Conservation (phyloP, 2,329 filamentous ascomycete species). For the Penicillium oxalicum region DNA sequence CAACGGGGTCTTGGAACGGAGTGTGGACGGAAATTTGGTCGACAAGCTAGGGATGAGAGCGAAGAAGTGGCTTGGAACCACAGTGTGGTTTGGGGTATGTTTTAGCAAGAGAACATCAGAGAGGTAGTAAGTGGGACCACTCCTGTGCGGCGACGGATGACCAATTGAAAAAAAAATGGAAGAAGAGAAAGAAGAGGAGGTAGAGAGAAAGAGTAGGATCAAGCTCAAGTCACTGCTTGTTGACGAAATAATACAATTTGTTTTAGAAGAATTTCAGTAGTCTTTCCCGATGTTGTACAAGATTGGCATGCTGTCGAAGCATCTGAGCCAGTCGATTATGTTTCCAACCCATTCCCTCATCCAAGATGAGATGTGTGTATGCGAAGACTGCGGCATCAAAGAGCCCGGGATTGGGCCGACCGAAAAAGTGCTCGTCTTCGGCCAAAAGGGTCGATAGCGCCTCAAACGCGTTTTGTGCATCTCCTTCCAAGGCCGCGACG, state of each 20-base stretch:
- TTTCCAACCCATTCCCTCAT: constrained; percentile 58
- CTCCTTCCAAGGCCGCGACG: constrained; percentile 51
- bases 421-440: constrained; percentile 57
- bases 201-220: neutral
- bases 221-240: neutral
- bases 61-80: constrained; percentile 56
- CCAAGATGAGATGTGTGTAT: constrained; percentile 76
- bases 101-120: constrained; percentile 33
- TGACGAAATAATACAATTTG: constrained; percentile 9
- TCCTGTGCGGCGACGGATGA: too few relatives aligned
- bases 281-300: constrained; percentile 60
- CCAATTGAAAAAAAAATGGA: neutral
- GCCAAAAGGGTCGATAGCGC: constrained; percentile 57
- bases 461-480: constrained; percentile 57
- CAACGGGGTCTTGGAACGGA: constrained; percentile 38
- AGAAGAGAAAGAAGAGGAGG: constrained; percentile 2
- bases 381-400: constrained; percentile 89
- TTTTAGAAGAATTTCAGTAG: constrained; percentile 50
- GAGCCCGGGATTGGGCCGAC: constrained; percentile 53
- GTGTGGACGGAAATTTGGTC: constrained; percentile 50
- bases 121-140: neutral
- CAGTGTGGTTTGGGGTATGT: constrained; percentile 50
- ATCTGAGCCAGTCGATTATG: constrained; percentile 55
- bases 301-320: constrained; percentile 52
- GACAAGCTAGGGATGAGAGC: constrained; percentile 55